Percentiles rank a stretch among this genome's conserved stretches.
These are phyloP conservation scores for Ganoderma leucocontextum DNA, from an alignment of 1,284 basidiomycete genomes.

Conservation along the genomic window DNA sequence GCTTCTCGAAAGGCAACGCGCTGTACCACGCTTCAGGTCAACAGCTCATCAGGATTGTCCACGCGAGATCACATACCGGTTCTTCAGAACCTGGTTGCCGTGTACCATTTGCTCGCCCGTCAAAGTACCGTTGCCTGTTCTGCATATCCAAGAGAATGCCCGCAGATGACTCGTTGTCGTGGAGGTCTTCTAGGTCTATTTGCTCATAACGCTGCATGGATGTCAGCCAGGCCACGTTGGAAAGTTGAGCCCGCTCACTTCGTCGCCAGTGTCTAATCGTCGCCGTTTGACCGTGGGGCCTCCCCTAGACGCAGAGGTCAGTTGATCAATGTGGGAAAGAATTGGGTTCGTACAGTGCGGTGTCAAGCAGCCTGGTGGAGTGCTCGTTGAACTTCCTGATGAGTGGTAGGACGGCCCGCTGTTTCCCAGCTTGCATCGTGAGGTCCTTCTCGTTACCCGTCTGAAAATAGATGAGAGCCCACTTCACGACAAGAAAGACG, in stretches of 20 bases:
- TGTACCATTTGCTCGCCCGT: conserved; percentile 57
- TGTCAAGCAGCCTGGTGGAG: conserved; percentile 86
- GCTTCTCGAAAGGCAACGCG: conserved; percentile 53
- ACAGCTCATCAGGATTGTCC: neutral
- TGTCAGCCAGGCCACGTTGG: neutral
- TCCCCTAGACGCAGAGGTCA: conserved; percentile 51
- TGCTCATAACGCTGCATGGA: conserved; percentile 59
- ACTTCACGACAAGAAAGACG: conserved; percentile 1
- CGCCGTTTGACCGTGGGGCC: conserved; percentile 67
- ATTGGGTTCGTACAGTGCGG: conserved; percentile 63
- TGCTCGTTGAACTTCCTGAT: conserved; percentile 99
- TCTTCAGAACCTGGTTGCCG: conserved; percentile 40
- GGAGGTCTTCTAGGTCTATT: conserved; percentile 90
- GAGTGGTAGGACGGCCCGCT: conserved; percentile 87
- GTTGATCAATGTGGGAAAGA: conserved; percentile 7
- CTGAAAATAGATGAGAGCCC: conserved; percentile 48
- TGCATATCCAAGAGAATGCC: conserved; percentile 88
- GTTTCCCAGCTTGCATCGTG: conserved; percentile 96
- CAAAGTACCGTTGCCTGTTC: conserved; percentile 80
- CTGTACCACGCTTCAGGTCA: conserved; percentile 36
- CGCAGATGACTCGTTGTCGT: conserved; percentile 65
- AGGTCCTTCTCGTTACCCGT: conserved; percentile 89
- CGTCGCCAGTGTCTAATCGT: conserved; percentile 51
- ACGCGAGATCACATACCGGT: conserved; percentile 40
- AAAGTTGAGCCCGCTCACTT: conserved; percentile 32